Evolutionary conservation across 2,329 filamentous ascomycete species (phyloP).

Genomic region (Cordyceps cicadae): DNA sequence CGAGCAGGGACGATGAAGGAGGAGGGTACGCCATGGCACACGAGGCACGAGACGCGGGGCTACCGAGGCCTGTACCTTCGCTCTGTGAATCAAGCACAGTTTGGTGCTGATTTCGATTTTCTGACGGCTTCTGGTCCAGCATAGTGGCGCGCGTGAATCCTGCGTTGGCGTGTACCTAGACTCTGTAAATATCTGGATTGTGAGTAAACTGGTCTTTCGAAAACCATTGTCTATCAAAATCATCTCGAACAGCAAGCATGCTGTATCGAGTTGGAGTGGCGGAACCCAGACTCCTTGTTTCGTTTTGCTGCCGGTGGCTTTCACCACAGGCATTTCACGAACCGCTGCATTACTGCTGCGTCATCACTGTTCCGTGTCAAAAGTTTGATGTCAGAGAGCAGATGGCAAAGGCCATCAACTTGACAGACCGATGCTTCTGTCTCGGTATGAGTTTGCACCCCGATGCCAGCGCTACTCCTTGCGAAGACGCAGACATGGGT

Average conservation of each 20-base stretch:
- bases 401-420: too few species aligned
- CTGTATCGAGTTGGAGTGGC: neutral
- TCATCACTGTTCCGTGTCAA: too few species aligned
- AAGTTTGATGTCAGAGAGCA: too few species aligned
- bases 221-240: too few species aligned
- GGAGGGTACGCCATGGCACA: constrained; percentile 25
- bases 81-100: constrained; percentile 50
- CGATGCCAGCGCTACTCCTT: too few species aligned
- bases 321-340: too few species aligned
- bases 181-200: too few species aligned
- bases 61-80: constrained; percentile 53
- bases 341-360: too few species aligned
- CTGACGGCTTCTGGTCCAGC: constrained; percentile 37
- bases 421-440: too few species aligned
- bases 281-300: neutral
- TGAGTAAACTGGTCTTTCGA: too few species aligned
- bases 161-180: neutral
- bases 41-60: constrained; percentile 37
- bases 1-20: constrained; percentile 43
- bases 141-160: neutral
- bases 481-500: too few species aligned
- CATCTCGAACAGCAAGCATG: neutral
- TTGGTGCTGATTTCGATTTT: constrained; percentile 55
- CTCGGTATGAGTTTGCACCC: too few species aligned
- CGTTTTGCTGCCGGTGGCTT: neutral